Evolutionary conservation across 2,329 filamentous ascomycete species (phyloP).

Genomic region (Fusarium compactum): DNA sequence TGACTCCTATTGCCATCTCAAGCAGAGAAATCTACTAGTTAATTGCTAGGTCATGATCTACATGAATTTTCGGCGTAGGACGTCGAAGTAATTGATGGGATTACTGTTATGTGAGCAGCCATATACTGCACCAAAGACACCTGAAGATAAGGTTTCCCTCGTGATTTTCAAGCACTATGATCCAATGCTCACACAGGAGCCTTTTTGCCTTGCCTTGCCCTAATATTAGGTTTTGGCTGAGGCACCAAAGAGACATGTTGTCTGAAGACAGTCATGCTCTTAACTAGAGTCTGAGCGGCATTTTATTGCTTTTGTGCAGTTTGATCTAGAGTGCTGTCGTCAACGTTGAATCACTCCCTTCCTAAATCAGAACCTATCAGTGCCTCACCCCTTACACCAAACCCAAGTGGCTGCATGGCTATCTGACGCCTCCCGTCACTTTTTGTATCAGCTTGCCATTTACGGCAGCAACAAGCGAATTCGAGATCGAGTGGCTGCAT

Average conservation of each 20-base stretch:
- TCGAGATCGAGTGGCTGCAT: slow-evolving; percentile 5
- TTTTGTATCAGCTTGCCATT: slow-evolving; percentile 4
- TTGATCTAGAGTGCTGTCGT: background rate
- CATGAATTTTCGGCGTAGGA: background rate
- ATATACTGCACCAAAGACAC: background rate
- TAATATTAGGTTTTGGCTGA: no score
- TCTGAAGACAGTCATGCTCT: background rate
- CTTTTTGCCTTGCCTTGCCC: no score
- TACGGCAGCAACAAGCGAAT: slow-evolving; percentile 14
- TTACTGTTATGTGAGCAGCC: background rate
- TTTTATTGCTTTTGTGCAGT: accelerated
- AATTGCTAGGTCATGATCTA: background rate
- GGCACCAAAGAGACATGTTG: background rate
- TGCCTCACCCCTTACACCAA: slow-evolving; percentile 11
- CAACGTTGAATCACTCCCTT: slow-evolving; percentile 13
- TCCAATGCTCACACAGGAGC: no score
- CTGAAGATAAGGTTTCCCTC: no score
- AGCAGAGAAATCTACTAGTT: accelerated
- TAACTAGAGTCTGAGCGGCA: background rate
- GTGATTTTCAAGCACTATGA: no score
- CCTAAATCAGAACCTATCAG: background rate
- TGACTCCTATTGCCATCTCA: background rate
- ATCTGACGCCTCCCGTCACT: slow-evolving; percentile 4
- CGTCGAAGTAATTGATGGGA: background rate
- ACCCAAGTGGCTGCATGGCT: slow-evolving; percentile 2